A percentile compares a stretch with the other conserved stretches of the same genome.
Conservation (phyloP, 2,329 filamentous ascomycete genomes). For the Nemania serpens region DNA sequence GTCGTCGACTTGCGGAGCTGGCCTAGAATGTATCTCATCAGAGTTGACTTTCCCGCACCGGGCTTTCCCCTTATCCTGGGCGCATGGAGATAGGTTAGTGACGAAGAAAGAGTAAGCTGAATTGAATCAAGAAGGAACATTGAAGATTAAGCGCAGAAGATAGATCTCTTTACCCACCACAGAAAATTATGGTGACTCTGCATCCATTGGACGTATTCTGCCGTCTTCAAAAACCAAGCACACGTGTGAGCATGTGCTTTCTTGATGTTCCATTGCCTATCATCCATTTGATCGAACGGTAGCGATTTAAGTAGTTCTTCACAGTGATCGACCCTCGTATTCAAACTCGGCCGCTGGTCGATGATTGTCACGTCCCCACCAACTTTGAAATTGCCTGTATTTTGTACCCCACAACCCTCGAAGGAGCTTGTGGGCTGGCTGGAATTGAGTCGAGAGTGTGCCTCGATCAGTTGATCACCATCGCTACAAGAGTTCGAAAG, state of each 20-base stretch:
- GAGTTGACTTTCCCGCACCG: conserved; percentile 48
- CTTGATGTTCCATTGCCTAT: conserved; percentile 28
- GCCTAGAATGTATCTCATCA: conserved; percentile 46
- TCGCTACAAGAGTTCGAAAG: background rate
- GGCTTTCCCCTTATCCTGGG: conserved; percentile 52
- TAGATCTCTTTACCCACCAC: too few species aligned
- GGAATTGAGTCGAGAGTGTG: too few species aligned
- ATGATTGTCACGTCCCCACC: conserved; percentile 1
- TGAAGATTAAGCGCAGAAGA: too few species aligned
- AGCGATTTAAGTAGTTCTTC: conserved; percentile 22
- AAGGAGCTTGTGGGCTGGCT: background rate
- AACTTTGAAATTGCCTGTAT: background rate
- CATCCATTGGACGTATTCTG: conserved; percentile 42
- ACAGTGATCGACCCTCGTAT: background rate
- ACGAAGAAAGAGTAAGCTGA: too few species aligned
- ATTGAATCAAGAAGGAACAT: too few species aligned
- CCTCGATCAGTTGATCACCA: background rate
- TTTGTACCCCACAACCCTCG: conserved; percentile 1
- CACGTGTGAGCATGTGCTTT: conserved; percentile 31
- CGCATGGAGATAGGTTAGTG: too few species aligned
- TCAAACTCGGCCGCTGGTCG: background rate
- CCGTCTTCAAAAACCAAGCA: conserved; percentile 35
- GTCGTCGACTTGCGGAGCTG: conserved; percentile 17
- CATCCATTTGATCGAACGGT: conserved; percentile 31
- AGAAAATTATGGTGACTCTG: conserved; percentile 43